Conservation (phyloP, 345 rosid species). For the Eucalyptus urophylla region DNA sequence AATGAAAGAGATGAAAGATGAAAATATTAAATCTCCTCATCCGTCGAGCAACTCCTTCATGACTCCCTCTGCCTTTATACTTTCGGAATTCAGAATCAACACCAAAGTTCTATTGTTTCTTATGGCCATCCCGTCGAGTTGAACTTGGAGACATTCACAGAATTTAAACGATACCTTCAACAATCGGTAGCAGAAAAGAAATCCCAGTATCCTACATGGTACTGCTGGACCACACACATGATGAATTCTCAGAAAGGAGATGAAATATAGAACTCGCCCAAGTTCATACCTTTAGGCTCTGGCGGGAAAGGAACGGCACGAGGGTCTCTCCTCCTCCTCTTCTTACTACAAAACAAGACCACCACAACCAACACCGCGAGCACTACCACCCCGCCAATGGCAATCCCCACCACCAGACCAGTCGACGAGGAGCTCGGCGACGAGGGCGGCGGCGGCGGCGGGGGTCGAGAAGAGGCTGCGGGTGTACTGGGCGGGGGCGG, state of each 20-base stretch:
- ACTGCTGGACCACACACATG: not conserved
- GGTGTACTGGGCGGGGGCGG: constrained; percentile 5
- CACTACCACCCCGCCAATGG: constrained; percentile 40
- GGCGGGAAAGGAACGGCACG: constrained; percentile 23
- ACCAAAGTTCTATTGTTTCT: not conserved
- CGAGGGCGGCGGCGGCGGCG: constrained; percentile 7
- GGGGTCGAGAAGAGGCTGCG: constrained; percentile 6
- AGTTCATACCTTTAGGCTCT: constrained; percentile 24
- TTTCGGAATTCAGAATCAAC: not conserved
- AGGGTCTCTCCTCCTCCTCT: constrained; percentile 30
- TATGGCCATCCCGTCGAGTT: not conserved
- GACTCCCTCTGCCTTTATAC: not conserved
- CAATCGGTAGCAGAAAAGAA: not conserved
- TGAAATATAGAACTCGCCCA: not conserved
- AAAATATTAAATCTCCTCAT: not conserved
- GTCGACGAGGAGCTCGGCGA: constrained; percentile 11
- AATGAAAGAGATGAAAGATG: not conserved
- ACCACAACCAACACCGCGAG: constrained; percentile 24
- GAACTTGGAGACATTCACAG: not conserved
- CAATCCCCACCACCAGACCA: constrained; percentile 43
- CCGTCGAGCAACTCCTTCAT: not conserved
- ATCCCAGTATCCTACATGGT: not conserved
- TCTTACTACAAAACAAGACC: constrained; percentile 40
- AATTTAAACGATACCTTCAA: not conserved
- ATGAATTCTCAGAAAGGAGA: not conserved